Base-by-base conservation (phyloP, 129 eudicot genomes). In the Smallanthus sonchifolius region DNA sequence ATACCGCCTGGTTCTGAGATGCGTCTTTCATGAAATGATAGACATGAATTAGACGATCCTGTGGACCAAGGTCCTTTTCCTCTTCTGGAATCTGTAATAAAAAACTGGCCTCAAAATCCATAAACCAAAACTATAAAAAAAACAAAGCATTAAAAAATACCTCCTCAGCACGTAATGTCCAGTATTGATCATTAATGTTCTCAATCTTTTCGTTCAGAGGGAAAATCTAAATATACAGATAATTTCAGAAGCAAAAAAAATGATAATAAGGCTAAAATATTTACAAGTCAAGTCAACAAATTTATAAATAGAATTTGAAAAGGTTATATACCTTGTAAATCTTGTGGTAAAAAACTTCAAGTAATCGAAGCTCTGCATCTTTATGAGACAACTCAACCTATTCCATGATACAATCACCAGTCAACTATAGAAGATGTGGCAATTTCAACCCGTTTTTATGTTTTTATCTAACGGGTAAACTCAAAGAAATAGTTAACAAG, bases 131-230 rank as follows among this genome's bases (percentile, higher is more conserved):
- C 3, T 8, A 10, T 4, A 10, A 15, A 5, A 17, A 3, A 8
- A 28, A 11, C 2, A 7, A 67, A 7, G 36, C 62, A 8, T 4
- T 60, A 49, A 65, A 51, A 55, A 78, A 69, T 75, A 90, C 97
- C 97, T 92, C 97, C 74, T 92, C 97, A 63, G 97, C 97, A 54
- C 96, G 94, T 79, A 92, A 74, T 15, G 96, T 87, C 97, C 96
- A 89, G 78, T 92, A 92, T 70, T 86, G 96, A 79, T 92, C 97
- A 48, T 92, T 92, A 7, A 92, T 87, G 84, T 83, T 85, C 74
- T 92, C 97, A 35, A 92, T 92, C 77, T 87, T 92, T 74, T 92
- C 97, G 51, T 57, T 81, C 20, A 83, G 82, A 16, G 91, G 94
- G 75, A 89, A 92, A 77, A 92, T 89, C 97, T 92, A 88, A 77